Evolutionary conservation across 306 rosid species (phyloP), one percentile per base, ranked within the genome.

Genomic region (Inga leiocalycina): DNA sequence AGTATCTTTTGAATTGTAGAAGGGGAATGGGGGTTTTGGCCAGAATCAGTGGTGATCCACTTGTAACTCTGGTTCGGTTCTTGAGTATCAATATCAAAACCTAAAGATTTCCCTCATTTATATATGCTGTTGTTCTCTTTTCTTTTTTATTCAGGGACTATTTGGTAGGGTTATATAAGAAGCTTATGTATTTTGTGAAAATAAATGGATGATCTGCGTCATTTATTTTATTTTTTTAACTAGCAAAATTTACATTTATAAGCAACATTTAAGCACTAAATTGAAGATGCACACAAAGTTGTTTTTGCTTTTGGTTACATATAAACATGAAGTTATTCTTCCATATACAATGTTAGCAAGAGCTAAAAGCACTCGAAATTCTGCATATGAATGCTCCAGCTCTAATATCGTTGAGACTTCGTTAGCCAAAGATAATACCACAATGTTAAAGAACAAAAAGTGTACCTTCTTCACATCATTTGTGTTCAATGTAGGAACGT

Each of bases 391-490:
- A 45, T 48, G 78, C n/a, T 72, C 59, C 56, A 13, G 59, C 76
- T 45, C 39, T 22, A 27, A 22, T 8, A 45, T 44, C 46, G 12
- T 46, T 14, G 34, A 30, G 32, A 43, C 43, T 39, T 11, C 56
- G 80, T 59, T 45, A 41, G 51, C 78, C 57, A 48, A 20, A 30
- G 79, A 79, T 64, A 24, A 80, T 14, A 76, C 61, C 56, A 74
- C 37, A 59, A 78, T 48, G 83, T 71, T 8, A 59, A 20, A n/a
- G 77, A 74, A 81, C 30, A 85, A 86, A 68, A 68, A 64, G 69
- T 44, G 79, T 88, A 97, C 99, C 98, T 87, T 89, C 98, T 90
- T 94, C 14, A 94, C 94, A 83, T 93, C 98, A 32, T 76, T 64
- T 39, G 85, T 76, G 84, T 79, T 90, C 87, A 97, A 87, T 34